Evolutionary conservation across 345 rosid genomes (phyloP).

Genomic region (Hibiscus mutabilis): DNA sequence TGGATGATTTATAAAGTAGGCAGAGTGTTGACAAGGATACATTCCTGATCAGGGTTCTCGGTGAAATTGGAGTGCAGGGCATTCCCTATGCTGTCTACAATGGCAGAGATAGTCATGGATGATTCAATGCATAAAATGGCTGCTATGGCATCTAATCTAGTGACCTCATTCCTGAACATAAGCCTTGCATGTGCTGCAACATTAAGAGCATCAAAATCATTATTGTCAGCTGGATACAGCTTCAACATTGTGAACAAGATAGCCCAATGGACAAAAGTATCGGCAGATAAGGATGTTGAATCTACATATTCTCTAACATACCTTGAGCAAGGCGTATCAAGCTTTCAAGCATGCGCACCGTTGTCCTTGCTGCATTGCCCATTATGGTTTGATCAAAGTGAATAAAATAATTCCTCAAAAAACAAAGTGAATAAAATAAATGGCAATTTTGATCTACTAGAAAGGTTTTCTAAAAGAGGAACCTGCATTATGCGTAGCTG

Average conservation of each 20-base stretch:
- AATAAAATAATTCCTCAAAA: background rate
- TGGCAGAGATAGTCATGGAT: constrained; percentile 91
- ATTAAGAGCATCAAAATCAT: constrained; percentile 5
- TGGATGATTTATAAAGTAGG: background rate
- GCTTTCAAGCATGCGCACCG: constrained; percentile 96
- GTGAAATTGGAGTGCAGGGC: constrained; percentile 87
- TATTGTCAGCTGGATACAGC: constrained; percentile 21
- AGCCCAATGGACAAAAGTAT: background rate
- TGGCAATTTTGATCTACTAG: constrained; percentile 2
- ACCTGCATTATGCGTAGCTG: constrained; percentile 91
- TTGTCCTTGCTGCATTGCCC: constrained; percentile 71
- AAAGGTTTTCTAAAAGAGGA: constrained; percentile 5
- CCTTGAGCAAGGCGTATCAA: constrained; percentile 96
- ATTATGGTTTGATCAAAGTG: constrained; percentile 7
- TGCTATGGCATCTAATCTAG: constrained; percentile 71
- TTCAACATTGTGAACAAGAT: constrained; percentile 19
- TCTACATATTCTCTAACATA: constrained; percentile 26
- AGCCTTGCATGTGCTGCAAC: constrained; percentile 88
- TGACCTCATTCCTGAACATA: constrained; percentile 92
- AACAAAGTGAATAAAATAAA: background rate
- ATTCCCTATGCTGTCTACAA: constrained; percentile 79
- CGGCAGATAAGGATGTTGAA: background rate
- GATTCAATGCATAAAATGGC: constrained; percentile 91
- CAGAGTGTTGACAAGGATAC: constrained; percentile 55
- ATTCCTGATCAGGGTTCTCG: constrained; percentile 73